Conservation (phyloP, 164 flowering plant genomes). For the Cinnamomum micranthum region DNA sequence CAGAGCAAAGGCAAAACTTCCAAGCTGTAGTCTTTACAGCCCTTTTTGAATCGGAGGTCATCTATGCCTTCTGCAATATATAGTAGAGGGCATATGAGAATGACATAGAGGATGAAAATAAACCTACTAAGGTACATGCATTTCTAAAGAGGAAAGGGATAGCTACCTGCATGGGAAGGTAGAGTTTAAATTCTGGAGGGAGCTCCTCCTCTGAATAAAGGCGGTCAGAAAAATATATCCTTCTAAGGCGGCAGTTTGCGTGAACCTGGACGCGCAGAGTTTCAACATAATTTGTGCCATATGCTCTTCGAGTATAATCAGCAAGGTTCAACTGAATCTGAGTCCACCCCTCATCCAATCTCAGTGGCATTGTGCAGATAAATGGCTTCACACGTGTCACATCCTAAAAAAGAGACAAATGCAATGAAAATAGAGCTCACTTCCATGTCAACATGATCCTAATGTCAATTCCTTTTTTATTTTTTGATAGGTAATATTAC, state of each 20-base stretch:
- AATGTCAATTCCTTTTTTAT: no score
- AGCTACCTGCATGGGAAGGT: constrained; percentile 92
- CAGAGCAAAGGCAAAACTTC: background rate
- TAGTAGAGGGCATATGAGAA: background rate
- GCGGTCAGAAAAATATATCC: constrained; percentile 95
- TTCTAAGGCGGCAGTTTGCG: constrained; percentile 92
- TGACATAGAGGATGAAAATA: background rate
- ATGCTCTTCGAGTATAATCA: constrained; percentile 88
- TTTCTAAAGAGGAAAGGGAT: background rate
- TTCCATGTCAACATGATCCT: no score
- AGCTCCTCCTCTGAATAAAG: constrained; percentile 98
- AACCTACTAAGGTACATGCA: background rate
- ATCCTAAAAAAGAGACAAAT: constrained; percentile 39
- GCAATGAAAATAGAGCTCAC: background rate
- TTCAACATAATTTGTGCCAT: constrained; percentile 97
- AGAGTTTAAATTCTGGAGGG: constrained; percentile 95
- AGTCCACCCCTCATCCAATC: constrained; percentile 99
- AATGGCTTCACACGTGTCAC: constrained; percentile 94
- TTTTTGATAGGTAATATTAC: no score
- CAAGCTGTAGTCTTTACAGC: background rate
- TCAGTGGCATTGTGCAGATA: constrained; percentile 98
- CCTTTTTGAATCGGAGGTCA: background rate
- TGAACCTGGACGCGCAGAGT: constrained; percentile 97
- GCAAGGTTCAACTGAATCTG: constrained; percentile 92
- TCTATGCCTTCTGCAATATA: background rate